Evolutionary conservation across 306 rosid species (phyloP), one percentile per base, ranked within the genome.

Genomic region (Pachyrhizus erosus): DNA sequence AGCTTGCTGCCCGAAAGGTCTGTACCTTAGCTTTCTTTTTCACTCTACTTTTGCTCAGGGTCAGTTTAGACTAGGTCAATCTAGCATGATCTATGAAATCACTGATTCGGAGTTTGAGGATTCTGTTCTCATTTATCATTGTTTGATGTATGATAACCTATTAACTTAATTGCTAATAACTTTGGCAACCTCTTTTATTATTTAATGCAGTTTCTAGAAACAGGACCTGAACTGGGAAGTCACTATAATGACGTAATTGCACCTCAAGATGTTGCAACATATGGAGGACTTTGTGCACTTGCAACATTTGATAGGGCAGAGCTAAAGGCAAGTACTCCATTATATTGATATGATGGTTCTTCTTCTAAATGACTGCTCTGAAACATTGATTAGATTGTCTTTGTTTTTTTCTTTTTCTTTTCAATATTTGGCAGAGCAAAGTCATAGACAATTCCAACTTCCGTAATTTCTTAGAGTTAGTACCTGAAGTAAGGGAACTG

Each of bases 1-100:
- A 96, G 94, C 94, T 90, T 76, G 99, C 98, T 84, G 99, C 99
- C 64, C 95, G 98, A 72, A 96, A 96, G 99, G 99, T 96, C 66
- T 77, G 92, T 76, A 82, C 57, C 48, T 24, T 80, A 2, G 48
- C 29, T 80, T 11, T 78, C 55, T 8, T 29, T 70, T 62, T 5
- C 17, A 17, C 48, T 31, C 5, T 64, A 65, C 49, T 27, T 79
- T 52, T 46, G 62, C 54, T 77, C 60, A 49, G 46, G 9, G 51
- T 82, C 52, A 55, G 24, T 42, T 17, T 54, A 52, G 29, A 67
- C 60, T 67, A n/a, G 51, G 33, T 48, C 64, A 51, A 39, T 65
- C 66, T 54, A 65, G 34, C 72, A 17, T 75, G 66, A 55, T 77
- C 5, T 52, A 43, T 67, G 31, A 62, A 80, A 72, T 58, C 39